These are phyloP conservation scores for Eragrostis curvula DNA, from an alignment of 176 grass and related monocot genomes.

Conservation along the genomic window DNA sequence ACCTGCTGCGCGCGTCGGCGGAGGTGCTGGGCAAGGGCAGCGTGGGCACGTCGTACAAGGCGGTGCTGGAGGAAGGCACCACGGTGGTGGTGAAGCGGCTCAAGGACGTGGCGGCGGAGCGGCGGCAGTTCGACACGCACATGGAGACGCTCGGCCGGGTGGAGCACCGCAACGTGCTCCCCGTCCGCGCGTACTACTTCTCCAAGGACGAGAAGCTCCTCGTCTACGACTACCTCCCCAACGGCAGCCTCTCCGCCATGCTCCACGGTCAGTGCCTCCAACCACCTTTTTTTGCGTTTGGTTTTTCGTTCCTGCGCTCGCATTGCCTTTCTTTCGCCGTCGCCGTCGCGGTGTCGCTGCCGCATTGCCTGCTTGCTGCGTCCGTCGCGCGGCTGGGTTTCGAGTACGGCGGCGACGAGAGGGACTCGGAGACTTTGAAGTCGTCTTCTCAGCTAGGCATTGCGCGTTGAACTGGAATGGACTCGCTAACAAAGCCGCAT, in stretches of 20 bases:
- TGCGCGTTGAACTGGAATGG: neutral
- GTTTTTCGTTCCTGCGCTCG: neutral
- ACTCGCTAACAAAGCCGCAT: neutral
- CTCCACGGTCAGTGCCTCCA: constrained; percentile 70
- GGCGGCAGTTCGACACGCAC: constrained; percentile 78
- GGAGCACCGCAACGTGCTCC: constrained; percentile 74
- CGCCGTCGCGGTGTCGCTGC: constrained; percentile 13
- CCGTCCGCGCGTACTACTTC: constrained; percentile 82
- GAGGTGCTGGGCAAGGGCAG: constrained; percentile 93
- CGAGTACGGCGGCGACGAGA: neutral
- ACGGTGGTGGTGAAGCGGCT: constrained; percentile 98
- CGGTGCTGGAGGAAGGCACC: constrained; percentile 90
- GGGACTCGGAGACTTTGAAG: neutral
- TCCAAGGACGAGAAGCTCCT: constrained; percentile 99
- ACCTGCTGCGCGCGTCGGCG: constrained; percentile 88
- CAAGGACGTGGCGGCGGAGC: constrained; percentile 79
- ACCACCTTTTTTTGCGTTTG: too few species aligned
- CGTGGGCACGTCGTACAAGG: constrained; percentile 91
- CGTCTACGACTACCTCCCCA: constrained; percentile 86
- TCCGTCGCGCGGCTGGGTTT: neutral
- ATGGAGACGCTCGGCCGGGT: constrained; percentile 64
- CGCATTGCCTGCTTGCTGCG: constrained; percentile 9
- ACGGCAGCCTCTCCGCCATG: constrained; percentile 90
- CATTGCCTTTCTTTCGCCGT: neutral
- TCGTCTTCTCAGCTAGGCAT: neutral